Evolutionary conservation across 495 filamentous ascomycete genomes (phyloP).

Genomic region (Recurvomyces mirabilis): DNA sequence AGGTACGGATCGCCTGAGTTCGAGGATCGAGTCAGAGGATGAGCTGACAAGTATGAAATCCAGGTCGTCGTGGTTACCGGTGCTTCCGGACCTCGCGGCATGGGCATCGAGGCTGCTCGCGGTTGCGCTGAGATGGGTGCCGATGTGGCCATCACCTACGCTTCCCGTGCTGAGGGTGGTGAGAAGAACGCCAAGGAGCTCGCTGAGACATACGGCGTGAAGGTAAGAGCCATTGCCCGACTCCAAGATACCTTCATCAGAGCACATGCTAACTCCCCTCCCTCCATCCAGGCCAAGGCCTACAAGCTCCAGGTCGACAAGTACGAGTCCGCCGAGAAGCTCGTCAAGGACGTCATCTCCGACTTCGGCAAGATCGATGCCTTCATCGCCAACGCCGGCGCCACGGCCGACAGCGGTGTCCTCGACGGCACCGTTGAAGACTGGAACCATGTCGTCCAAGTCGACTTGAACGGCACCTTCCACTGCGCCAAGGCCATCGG

Average conservation of each 20-base stretch:
- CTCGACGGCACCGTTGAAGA: constrained; percentile 49
- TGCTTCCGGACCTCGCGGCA: constrained; percentile 55
- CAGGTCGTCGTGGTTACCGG: constrained; percentile 56
- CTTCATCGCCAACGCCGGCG: constrained; percentile 44
- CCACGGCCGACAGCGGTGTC: constrained; percentile 39
- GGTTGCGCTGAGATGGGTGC: constrained; percentile 65
- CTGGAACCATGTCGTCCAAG: constrained; percentile 57
- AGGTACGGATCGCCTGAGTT: constrained; percentile 22
- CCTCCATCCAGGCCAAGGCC: constrained; percentile 27
- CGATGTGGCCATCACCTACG: constrained; percentile 56
- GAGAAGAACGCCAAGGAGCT: constrained; percentile 57
- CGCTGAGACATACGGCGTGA: constrained; percentile 47
- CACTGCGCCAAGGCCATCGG: constrained; percentile 60
- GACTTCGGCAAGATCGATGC: constrained; percentile 29
- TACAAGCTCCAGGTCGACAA: constrained; percentile 27
- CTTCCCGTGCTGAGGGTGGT: constrained; percentile 47
- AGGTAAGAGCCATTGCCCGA: too few relatives aligned
- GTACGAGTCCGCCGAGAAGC: constrained; percentile 19
- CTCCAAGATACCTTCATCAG: too few relatives aligned
- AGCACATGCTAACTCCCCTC: too few relatives aligned
- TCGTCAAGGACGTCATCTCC: constrained; percentile 23
- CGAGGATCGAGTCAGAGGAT: neutral
- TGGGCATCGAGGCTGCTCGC: constrained; percentile 63
- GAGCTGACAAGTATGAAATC: neutral
- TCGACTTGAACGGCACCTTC: constrained; percentile 46